Base-by-base conservation (phyloP, 306 rosid species). In the Rubus idaeus region DNA sequence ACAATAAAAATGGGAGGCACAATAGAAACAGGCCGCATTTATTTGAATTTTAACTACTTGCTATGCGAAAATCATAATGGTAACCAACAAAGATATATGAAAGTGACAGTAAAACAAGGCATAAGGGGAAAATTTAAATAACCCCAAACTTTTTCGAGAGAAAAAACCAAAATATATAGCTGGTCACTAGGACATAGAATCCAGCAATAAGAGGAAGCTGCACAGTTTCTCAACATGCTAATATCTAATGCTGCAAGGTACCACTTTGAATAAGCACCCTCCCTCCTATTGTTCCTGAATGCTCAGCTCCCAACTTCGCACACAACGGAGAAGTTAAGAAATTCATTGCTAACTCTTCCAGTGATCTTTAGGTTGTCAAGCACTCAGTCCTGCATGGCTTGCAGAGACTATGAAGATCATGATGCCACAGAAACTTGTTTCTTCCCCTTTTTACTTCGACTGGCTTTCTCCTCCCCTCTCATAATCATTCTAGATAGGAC, bases 401-500 rank as follows among this genome's bases (percentile, higher is more conserved):
- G 46, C 45, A 66, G 30, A 57, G 52, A 77, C 47, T 42, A 45
- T 78, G 74, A 40, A 71, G 78, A 84, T 88, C 79, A 91, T 68
- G 82, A 55, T 37, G 84, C 85, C 62, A 58, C 52, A 67, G 75
- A 57, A 75, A 82, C 82, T 83, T 84, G 84, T 73, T 82, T 88
- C 82, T 84, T 87, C 72, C 88, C 87, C 74, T 84, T 90, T 74
- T 52, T 77, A 75, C 83, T 80, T 53, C 37, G 71, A 51, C 71
- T 23, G 26, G 68, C 68, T 58, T 68, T 82, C 68, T 71, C 79
- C 51, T 68, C 79, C 50, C 79, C 86, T 75, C 77, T 23, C 79
- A 81, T 90, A 8, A 86, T 87, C 96, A 88, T 86, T 86, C 98
- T 88, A 30, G 93, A 90, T 68, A 94, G 90, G 70, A 92, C 53